Base-by-base conservation (phyloP, 805 yeast genomes). In the Danielozyma ontarioensis region DNA sequence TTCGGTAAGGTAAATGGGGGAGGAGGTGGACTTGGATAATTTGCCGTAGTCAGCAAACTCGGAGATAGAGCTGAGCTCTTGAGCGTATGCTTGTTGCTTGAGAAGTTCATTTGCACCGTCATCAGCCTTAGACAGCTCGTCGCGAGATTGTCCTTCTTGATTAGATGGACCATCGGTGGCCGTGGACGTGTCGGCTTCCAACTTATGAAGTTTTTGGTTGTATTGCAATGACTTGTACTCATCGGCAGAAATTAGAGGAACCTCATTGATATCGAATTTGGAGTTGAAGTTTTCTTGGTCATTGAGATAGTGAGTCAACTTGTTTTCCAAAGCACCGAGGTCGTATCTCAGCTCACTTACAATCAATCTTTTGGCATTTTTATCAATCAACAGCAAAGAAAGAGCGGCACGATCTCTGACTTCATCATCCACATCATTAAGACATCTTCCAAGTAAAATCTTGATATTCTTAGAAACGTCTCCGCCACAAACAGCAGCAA, bases 361-460 rank as follows among this genome's bases (percentile, higher is more conserved):
- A 41, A 89, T 72, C 45, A 82, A 76, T 32, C 52, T 51, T 36
- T 59, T 57, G 32, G 55, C 50, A 5, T 55, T 45, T 31, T 44
- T 50, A 14, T 52, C 49, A 41, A 85, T 72, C 40, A 88, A 76
- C 43, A 77, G 73, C 52, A 90, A 71, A 2, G 95, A 81, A 46
- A 90, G 68, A 2, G 95, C 83, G 7, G 98, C 97, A 57, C 98
- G 80, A 57, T 90, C 98, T 69, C 98, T 86, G 22, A 93, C 98
- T 63, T 90, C 98, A 61, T 90, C 98, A 57, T 90, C 96, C 28
- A 71, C 75, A 59, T 90, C 98, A 44, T 76, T 83, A 44, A 88
- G 74, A 46, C 95, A 87, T 64, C 97, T 80, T 39, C 72, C 71
- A 46, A 93, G 73, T 48, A 93, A 71, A 39, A 83, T 82, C 46